Conservation (phyloP, 2,329 filamentous ascomycete species). For the Fusarium napiforme region DNA sequence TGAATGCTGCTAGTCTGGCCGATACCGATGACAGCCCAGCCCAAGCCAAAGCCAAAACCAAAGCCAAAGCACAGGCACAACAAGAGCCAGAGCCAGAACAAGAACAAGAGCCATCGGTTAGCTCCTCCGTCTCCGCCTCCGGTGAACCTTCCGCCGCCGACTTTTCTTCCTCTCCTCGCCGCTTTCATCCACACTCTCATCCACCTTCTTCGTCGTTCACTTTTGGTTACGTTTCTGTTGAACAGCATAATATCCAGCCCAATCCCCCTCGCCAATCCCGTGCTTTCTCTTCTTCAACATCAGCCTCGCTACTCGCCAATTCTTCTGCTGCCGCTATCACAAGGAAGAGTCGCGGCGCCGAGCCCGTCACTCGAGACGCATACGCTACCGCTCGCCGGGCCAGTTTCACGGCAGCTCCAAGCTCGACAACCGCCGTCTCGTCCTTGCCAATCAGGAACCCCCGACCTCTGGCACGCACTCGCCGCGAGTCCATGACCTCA, state of each 20-base stretch:
- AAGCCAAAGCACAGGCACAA: conserved; percentile 18
- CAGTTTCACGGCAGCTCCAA: conserved; percentile 70
- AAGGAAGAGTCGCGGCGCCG: conserved; percentile 68
- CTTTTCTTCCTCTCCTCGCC: conserved; percentile 41
- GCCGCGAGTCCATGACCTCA: conserved; percentile 57
- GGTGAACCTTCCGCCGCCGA: conserved; percentile 42
- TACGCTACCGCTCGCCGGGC: conserved; percentile 63
- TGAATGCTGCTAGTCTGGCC: conserved; percentile 40
- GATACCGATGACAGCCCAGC: conserved; percentile 38
- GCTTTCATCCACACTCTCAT: conserved; percentile 28
- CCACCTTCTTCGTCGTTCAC: conserved; percentile 24
- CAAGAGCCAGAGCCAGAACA: background rate
- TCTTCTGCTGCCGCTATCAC: conserved; percentile 56
- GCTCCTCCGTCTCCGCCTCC: conserved; percentile 45
- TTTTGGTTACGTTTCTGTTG: conserved; percentile 25
- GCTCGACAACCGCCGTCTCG: conserved; percentile 44
- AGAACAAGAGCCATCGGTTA: conserved; percentile 26
- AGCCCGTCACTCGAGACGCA: conserved; percentile 67
- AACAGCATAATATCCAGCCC: conserved; percentile 21
- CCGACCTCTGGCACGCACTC: conserved; percentile 54
- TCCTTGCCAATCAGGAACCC: conserved; percentile 51
- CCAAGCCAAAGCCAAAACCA: conserved; percentile 1
- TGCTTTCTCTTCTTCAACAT: conserved; percentile 39
- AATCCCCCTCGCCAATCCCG: conserved; percentile 33
- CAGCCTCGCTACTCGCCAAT: conserved; percentile 53